Evolutionary conservation across 306 rosid genomes (phyloP).

Genomic region (Citrullus colocynthis): DNA sequence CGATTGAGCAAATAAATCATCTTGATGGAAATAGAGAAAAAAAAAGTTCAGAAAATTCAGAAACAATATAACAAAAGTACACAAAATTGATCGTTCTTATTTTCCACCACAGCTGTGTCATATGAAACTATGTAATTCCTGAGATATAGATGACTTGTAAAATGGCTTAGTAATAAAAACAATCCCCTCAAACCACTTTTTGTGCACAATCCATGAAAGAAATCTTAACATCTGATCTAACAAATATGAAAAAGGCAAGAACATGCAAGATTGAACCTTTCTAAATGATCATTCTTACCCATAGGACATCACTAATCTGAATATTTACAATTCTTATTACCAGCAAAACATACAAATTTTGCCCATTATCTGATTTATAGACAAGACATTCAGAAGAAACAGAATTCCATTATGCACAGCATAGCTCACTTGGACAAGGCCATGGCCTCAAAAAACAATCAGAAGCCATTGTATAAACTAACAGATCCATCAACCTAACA

Average conservation of each 20-base stretch:
- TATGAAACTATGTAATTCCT: background rate
- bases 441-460: conserved; percentile 11
- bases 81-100: background rate
- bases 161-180: background rate
- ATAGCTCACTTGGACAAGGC: background rate
- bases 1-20: background rate
- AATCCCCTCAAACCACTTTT: too few relatives aligned
- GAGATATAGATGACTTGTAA: background rate
- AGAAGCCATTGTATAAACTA: conserved; percentile 11
- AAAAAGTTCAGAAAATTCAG: background rate
- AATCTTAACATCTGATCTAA: too few relatives aligned
- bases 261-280: too few relatives aligned
- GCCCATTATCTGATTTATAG: background rate
- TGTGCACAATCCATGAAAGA: too few relatives aligned
- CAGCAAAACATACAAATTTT: background rate
- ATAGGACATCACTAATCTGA: too few relatives aligned
- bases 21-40: background rate
- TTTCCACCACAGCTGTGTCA: background rate
- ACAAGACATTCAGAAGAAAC: background rate
- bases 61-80: background rate
- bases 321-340: background rate
- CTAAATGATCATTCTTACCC: too few relatives aligned
- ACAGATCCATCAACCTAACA: conserved; percentile 24
- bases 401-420: background rate
- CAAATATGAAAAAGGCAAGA: too few relatives aligned